A percentile compares a stretch with the other conserved stretches of the same genome.
phyloP scores from a whole-genome alignment of 2,329 filamentous ascomycete genomes.

The Venturia effusa region DNA sequence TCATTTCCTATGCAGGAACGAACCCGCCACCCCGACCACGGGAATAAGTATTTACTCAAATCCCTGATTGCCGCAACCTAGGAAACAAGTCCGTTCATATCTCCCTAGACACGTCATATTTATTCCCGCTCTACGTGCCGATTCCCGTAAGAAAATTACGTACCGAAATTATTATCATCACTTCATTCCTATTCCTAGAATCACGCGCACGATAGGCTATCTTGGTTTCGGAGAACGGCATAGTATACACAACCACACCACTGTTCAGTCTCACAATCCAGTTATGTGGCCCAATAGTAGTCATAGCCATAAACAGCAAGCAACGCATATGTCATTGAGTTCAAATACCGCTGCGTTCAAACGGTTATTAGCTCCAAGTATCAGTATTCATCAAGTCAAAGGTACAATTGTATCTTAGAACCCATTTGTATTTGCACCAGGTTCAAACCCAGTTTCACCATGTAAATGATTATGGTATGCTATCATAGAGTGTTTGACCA shows the following conservation, averaged over 20 bases:
- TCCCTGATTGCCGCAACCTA: too few species aligned
- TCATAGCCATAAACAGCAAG: background rate
- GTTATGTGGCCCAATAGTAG: background rate
- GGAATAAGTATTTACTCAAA: too few species aligned
- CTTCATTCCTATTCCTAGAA: too few species aligned
- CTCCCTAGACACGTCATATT: too few species aligned
- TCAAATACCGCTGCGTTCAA: background rate
- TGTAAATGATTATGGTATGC: background rate
- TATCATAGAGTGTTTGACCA: background rate
- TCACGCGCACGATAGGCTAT: background rate
- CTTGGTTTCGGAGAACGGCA: background rate
- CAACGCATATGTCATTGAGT: background rate
- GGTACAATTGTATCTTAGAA: background rate
- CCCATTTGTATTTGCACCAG: background rate
- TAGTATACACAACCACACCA: background rate
- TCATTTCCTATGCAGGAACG: too few species aligned
- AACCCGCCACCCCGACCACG: too few species aligned
- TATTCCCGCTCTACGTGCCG: too few species aligned
- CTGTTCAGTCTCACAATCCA: background rate
- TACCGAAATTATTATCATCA: too few species aligned
- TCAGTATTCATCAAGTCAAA: background rate
- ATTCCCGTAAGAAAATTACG: too few species aligned
- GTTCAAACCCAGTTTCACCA: background rate
- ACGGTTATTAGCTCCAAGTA: too few species aligned
- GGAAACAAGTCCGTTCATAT: too few species aligned